phyloP scores from a whole-genome alignment of 257 asterid genomes.

The Verbena officinalis region DNA sequence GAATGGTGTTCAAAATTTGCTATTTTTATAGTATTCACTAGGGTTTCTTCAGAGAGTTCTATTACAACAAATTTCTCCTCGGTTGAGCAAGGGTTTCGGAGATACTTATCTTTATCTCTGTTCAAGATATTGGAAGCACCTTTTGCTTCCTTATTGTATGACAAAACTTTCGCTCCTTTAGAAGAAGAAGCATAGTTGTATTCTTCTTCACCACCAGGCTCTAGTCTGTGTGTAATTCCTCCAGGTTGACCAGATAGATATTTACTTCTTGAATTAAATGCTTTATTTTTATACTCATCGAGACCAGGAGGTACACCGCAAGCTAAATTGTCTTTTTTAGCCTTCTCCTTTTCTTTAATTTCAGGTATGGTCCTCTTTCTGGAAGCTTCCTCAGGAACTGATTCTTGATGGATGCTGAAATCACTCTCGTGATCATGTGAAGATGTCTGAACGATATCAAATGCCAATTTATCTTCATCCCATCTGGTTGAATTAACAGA shows the following conservation, averaged over 20 bases:
- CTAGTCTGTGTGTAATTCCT: slow-evolving; percentile 69
- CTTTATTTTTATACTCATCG: slow-evolving; percentile 83
- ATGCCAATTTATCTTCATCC: slow-evolving; percentile 44
- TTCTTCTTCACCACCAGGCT: slow-evolving; percentile 90
- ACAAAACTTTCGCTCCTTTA: slow-evolving; percentile 92
- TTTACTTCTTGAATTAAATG: slow-evolving; percentile 51
- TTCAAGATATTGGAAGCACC: slow-evolving; percentile 92
- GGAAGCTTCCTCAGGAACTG: slow-evolving; percentile 41
- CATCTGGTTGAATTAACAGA: slow-evolving; percentile 44
- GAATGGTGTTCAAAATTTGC: slow-evolving; percentile 97
- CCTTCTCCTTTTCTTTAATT: slow-evolving; percentile 43
- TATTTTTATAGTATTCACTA: slow-evolving; percentile 70
- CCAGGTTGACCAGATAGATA: slow-evolving; percentile 57
- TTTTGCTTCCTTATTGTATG: slow-evolving; percentile 88
- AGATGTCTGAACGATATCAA: slow-evolving; percentile 26
- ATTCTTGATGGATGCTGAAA: slow-evolving; percentile 22
- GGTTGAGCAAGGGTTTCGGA: slow-evolving; percentile 91
- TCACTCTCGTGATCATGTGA: slow-evolving; percentile 34
- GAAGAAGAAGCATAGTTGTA: slow-evolving; percentile 93
- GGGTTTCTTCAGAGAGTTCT: slow-evolving; percentile 95
- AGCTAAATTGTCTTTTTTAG: slow-evolving; percentile 43
- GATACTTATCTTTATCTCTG: slow-evolving; percentile 90
- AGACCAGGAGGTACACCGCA: slow-evolving; percentile 64
- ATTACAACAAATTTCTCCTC: slow-evolving; percentile 84
- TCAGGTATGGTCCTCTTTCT: slow-evolving; percentile 33